A percentile compares a stretch with the other conserved stretches of the same genome.
These are phyloP conservation scores for Acarospora socialis DNA, from an alignment of 2,329 filamentous ascomycete genomes.

Conservation along the genomic window DNA sequence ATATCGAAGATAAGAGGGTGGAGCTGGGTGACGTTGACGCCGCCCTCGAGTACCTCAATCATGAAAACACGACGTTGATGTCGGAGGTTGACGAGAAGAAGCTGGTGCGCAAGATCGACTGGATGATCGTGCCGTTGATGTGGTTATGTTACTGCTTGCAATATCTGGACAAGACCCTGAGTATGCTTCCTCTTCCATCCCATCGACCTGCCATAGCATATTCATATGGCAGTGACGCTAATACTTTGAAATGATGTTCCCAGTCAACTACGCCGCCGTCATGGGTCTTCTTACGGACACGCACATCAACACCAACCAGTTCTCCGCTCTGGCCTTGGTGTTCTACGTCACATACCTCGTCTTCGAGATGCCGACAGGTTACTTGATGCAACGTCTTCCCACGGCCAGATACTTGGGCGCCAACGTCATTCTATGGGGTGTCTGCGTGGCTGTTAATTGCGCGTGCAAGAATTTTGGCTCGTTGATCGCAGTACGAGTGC, in stretches of 20 bases:
- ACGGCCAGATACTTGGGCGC: constrained; percentile 46
- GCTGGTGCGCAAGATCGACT: constrained; percentile 43
- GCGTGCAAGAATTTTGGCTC: constrained; percentile 40
- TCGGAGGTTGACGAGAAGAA: constrained; percentile 28
- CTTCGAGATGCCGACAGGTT: constrained; percentile 47
- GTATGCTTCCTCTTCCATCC: constrained; percentile 29
- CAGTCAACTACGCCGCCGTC: constrained; percentile 45
- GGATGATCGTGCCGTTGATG: constrained; percentile 46
- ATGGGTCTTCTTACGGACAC: constrained; percentile 48
- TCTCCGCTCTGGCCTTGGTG: constrained; percentile 46
- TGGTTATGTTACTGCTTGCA: constrained; percentile 46
- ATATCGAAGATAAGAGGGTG: too few relatives aligned
- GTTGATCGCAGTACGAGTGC: constrained; percentile 41
- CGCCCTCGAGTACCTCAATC: too few relatives aligned
- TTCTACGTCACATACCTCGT: constrained; percentile 48
- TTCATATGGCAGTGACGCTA: background rate
- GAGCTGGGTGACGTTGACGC: too few relatives aligned
- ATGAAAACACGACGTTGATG: too few relatives aligned
- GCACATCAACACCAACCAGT: constrained; percentile 43
- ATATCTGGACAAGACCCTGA: constrained; percentile 51
- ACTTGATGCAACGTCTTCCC: constrained; percentile 44
- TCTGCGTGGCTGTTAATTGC: constrained; percentile 38
- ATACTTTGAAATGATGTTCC: constrained; percentile 1
- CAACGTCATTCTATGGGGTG: constrained; percentile 46
- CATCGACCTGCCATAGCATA: too few relatives aligned